Evolutionary conservation across 106 monocot genomes (phyloP).

Genomic region (Dendrobium huoshanense): DNA sequence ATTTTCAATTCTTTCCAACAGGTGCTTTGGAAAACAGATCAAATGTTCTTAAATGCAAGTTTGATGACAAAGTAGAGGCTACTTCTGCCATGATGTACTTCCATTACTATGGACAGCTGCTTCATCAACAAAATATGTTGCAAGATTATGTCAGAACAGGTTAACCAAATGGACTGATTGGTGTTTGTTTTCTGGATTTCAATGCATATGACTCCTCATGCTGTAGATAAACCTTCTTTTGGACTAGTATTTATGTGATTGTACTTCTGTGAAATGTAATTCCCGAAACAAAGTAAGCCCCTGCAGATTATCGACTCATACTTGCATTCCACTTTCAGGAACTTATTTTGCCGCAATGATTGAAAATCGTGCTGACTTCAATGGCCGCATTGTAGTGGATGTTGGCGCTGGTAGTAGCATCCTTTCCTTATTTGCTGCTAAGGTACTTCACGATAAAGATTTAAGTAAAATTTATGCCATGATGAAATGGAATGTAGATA

Average conservation of each 20-base stretch:
- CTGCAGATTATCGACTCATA: background rate
- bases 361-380: conserved; percentile 71
- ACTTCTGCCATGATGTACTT: conserved; percentile 96
- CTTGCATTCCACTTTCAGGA: conserved; percentile 31
- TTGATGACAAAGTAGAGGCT: conserved; percentile 90
- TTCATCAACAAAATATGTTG: conserved; percentile 98
- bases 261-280: background rate
- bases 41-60: conserved; percentile 57
- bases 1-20: background rate
- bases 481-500: background rate
- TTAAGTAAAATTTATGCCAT: background rate
- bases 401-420: conserved; percentile 99
- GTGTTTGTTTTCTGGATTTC: background rate
- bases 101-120: conserved; percentile 87
- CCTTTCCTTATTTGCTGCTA: conserved; percentile 94
- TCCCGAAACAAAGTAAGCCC: background rate
- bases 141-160: conserved; percentile 99
- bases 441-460: conserved; percentile 36
- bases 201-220: background rate
- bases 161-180: conserved; percentile 12
- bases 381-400: conserved; percentile 90
- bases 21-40: background rate
- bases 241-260: background rate
- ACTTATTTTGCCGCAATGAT: conserved; percentile 91
- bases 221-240: background rate